phyloP scores from a whole-genome alignment of 1,284 basidiomycete genomes.

The Ustilago crameri region DNA sequence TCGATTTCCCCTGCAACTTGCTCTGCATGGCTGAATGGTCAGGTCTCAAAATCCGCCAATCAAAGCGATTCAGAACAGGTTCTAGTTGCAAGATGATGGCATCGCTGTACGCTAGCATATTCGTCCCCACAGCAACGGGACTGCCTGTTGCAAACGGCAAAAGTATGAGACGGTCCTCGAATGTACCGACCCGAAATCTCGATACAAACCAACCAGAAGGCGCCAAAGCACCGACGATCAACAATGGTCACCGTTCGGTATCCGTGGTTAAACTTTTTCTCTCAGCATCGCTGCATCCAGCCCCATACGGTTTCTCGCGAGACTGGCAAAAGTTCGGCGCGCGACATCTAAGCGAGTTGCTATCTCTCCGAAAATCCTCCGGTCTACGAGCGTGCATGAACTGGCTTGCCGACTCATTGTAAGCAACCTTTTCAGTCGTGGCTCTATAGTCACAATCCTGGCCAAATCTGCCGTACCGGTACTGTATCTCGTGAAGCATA shows the following conservation, averaged over 20 bases:
- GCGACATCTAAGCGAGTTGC: constrained; percentile 10
- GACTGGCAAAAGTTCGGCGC: constrained; percentile 5
- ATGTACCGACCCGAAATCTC: background rate
- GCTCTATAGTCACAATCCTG: too few relatives aligned
- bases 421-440: too few relatives aligned
- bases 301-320: background rate
- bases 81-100: constrained; percentile 22
- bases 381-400: background rate
- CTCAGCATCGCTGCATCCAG: background rate
- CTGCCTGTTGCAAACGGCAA: background rate
- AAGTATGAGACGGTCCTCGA: constrained; percentile 1
- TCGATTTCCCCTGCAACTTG: background rate
- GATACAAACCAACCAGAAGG: background rate
- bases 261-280: constrained; percentile 13
- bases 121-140: too few relatives aligned
- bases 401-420: background rate
- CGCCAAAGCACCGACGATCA: background rate
- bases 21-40: background rate
- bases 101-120: constrained; percentile 6
- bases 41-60: constrained; percentile 5
- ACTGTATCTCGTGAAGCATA: too few relatives aligned
- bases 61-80: background rate
- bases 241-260: background rate
- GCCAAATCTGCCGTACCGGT: too few relatives aligned
- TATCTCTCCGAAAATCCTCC: constrained; percentile 21